Base-by-base conservation (phyloP, 2,329 filamentous ascomycete genomes). In the Cercospora canescens region DNA sequence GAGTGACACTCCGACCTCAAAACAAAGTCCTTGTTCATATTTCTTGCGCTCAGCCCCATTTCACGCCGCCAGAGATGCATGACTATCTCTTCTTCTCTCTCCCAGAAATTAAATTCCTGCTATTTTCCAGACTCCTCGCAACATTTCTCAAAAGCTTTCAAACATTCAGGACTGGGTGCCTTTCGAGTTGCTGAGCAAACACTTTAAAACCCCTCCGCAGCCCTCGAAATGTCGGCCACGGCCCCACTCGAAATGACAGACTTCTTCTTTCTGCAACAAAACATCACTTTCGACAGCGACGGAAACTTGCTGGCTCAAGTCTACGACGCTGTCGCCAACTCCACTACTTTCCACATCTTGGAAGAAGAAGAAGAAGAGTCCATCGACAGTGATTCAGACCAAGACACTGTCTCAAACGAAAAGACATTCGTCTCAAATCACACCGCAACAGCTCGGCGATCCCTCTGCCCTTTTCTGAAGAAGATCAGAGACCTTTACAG, bases 261-360 rank as follows among this genome's bases (percentile, higher is more conserved):
- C 32, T 45, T 41, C 12, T 60, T 30, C 57, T 24, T 28, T 24
- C 26, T 11, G 18, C 35, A 41, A n/a, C 37, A 60, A 35, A 18
- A 60, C 21, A 60, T 45, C 9, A 39, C 35, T 16, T 60, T 60
- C 57, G 28, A 60, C 26, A 60, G 57, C 9, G 2, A 34, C 35
- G 57, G 57, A 45, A 24, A 41, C 24, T 41, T 45, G 35, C 24
- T 30, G 35, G 57, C 57, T 48, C 57, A 60, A 60, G n/a, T 60
- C 26, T 48, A 48, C 35, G 14, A 45, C 7, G 35, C 35, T 45
- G 30, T 55, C 3, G 3, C 28, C 52, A 21, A 55, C 6, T 32
- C 52, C 24, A 55, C 52, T 4, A 32, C 6, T 2, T 24, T 55
- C 30, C 4, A 50, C 12, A 4, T 50, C 6, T 7, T 6, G 24